phyloP scores from a whole-genome alignment of 2,329 filamentous ascomycete species.

The Herpomyces periplanetae region DNA sequence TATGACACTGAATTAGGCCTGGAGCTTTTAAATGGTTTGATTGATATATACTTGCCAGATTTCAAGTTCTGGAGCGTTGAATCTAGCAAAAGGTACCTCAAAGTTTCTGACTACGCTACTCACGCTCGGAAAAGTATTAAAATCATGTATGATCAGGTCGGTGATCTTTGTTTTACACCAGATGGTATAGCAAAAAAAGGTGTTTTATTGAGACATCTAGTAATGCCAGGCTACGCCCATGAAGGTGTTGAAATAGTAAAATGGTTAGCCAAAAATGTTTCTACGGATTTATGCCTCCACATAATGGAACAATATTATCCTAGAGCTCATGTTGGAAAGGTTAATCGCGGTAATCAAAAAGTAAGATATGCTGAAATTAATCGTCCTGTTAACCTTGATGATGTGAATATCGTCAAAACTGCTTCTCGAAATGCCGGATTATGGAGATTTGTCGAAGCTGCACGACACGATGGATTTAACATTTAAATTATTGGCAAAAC shows the following conservation, averaged over 20 bases:
- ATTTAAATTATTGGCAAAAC: conserved; percentile 7
- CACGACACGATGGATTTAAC: conserved; percentile 16
- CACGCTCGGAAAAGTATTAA: conserved; percentile 35
- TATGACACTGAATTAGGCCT: conserved; percentile 38
- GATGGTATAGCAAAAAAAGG: conserved; percentile 47
- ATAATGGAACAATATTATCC: conserved; percentile 69
- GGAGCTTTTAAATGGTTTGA: conserved; percentile 29
- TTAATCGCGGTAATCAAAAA: conserved; percentile 10
- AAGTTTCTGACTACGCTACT: conserved; percentile 31
- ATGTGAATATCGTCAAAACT: conserved; percentile 21
- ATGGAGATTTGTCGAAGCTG: conserved; percentile 34
- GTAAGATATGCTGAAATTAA: conserved; percentile 40
- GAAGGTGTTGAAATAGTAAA: conserved; percentile 33
- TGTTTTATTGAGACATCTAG: conserved; percentile 32
- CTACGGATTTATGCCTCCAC: conserved; percentile 34
- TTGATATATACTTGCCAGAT: conserved; percentile 58
- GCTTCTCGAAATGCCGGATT: conserved; percentile 29
- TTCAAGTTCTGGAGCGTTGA: conserved; percentile 38
- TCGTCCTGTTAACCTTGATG: conserved; percentile 20
- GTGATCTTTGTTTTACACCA: conserved; percentile 38
- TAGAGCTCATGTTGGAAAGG: conserved; percentile 39
- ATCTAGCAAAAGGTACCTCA: conserved; percentile 28
- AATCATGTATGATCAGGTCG: conserved; percentile 42
- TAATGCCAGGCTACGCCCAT: conserved; percentile 41
- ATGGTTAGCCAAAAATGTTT: conserved; percentile 32